Evolutionary conservation across 129 eudicot species (phyloP), one percentile per base, ranked within the genome.

Genomic region (Escallonia herrerae): DNA sequence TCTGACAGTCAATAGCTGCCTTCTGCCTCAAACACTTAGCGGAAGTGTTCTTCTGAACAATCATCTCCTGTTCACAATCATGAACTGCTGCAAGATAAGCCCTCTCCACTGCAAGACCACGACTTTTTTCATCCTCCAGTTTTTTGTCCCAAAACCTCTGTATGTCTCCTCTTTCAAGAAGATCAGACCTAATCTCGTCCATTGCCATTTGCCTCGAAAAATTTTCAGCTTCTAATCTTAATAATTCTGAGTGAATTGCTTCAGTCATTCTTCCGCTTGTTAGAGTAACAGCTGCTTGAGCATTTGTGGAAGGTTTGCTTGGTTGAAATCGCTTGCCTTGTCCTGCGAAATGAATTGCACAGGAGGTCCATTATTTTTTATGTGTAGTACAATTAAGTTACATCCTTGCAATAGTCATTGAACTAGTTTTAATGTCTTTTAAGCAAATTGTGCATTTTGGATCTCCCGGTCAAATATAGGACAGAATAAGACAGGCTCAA

Each of bases 281-380:
- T 56, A 93, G 82, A 68, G 99, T 90, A 46, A 93, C 99, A 45
- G 95, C 96, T 41, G 93, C 96, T 78, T 93, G 99, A 61, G 90
- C 96, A 70, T 80, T 84, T 60, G 95, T 93, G 84, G 86, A 85
- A 10, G 99, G 99, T 66, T 89, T 93, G 59, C 66, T 72, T 4
- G 96, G 95, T 77, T 89, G 96, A 67, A 89, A 79, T 64, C 99
- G 87, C 72, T 79, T 93, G 38, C 79, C 77, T 76, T 83, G 89
- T 69, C 99, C 99, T 93, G 81, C 47, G 69, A 64, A 48, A 56
- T 42, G 45, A 60, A 15, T 66, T 44, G 41, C 42, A 64, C 42
- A 22, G 33, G 33, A 22, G 33, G 33, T 22, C 42, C 59, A 58
- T 12, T 22, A 46, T 5, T 0, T 43, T 12, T 57, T 22, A 12